phyloP scores from a whole-genome alignment of 2,329 filamentous ascomycete genomes.

The Tolypocladium album region DNA sequence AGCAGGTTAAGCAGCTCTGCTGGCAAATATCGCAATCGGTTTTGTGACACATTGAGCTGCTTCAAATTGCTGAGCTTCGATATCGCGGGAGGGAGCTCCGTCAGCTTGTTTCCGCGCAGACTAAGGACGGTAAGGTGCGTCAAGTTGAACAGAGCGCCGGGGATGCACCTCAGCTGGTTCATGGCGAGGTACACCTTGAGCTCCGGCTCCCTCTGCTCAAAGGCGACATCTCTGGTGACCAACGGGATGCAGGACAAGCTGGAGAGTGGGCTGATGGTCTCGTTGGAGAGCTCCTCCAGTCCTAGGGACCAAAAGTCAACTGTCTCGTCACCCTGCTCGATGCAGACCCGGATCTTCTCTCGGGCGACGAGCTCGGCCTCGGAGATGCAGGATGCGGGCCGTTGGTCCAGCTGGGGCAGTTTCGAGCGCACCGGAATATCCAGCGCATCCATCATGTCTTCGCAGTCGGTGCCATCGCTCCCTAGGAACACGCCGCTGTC shows the following conservation, averaged over 20 bases:
- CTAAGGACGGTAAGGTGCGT: slow-evolving; percentile 53
- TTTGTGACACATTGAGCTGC: slow-evolving; percentile 57
- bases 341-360: slow-evolving; percentile 35
- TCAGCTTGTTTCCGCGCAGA: slow-evolving; percentile 52
- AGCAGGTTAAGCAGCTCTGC: slow-evolving; percentile 51
- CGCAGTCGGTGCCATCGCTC: slow-evolving; percentile 42
- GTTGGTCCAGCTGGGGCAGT: slow-evolving; percentile 26
- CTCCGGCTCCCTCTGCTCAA: slow-evolving; percentile 45
- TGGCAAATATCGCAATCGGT: slow-evolving; percentile 49
- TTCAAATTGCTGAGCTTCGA: slow-evolving; percentile 45
- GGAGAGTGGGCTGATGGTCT: slow-evolving; percentile 44
- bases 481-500: slow-evolving; percentile 64
- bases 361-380: slow-evolving; percentile 33
- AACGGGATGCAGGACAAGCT: slow-evolving; percentile 43
- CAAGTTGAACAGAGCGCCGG: slow-evolving; percentile 50
- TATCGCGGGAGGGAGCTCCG: slow-evolving; percentile 50
- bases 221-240: slow-evolving; percentile 45
- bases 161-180: slow-evolving; percentile 47
- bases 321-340: slow-evolving; percentile 47
- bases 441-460: slow-evolving; percentile 23
- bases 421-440: slow-evolving; percentile 20
- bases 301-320: slow-evolving; percentile 51
- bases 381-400: slow-evolving; percentile 18
- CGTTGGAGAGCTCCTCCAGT: slow-evolving; percentile 43
- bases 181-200: slow-evolving; percentile 51